These are phyloP conservation scores for Canavalia gladiata DNA, from an alignment of 306 rosid genomes.

Conservation along the genomic window DNA sequence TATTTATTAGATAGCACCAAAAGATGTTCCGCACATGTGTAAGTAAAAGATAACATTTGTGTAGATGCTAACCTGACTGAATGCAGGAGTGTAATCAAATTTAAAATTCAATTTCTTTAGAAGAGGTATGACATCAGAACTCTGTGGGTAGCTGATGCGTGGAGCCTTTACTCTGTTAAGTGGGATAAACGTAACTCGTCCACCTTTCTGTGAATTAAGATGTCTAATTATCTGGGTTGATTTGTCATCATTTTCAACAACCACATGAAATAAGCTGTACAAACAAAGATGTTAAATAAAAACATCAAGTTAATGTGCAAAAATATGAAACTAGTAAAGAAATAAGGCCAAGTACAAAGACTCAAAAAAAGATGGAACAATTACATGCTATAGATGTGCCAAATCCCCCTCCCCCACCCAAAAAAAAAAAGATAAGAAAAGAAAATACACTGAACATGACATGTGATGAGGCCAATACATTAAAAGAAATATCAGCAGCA, in stretches of 20 bases:
- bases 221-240: slow-evolving; percentile 95
- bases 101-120: slow-evolving; percentile 75
- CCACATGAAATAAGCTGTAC: slow-evolving; percentile 96
- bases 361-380: slow-evolving; percentile 8
- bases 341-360: slow-evolving; percentile 12
- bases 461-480: not conserved
- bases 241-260: slow-evolving; percentile 88
- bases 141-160: slow-evolving; percentile 75
- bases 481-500: slow-evolving; percentile 6
- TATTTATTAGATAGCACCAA: slow-evolving; percentile 26
- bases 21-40: not conserved
- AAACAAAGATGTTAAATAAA: slow-evolving; percentile 40
- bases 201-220: slow-evolving; percentile 90
- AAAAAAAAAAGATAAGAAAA: not conserved
- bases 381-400: not conserved
- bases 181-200: slow-evolving; percentile 96
- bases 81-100: slow-evolving; percentile 67
- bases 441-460: slow-evolving; percentile 28
- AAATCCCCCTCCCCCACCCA: slow-evolving; percentile 16
- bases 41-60: slow-evolving; percentile 33
- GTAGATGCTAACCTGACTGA: slow-evolving; percentile 80
- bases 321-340: slow-evolving; percentile 11
- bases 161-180: slow-evolving; percentile 94
- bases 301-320: slow-evolving; percentile 36
- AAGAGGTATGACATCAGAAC: slow-evolving; percentile 92